These are phyloP conservation scores for Diaporthe helianthi DNA, from an alignment of 2,329 filamentous ascomycete species.

Conservation along the genomic window DNA sequence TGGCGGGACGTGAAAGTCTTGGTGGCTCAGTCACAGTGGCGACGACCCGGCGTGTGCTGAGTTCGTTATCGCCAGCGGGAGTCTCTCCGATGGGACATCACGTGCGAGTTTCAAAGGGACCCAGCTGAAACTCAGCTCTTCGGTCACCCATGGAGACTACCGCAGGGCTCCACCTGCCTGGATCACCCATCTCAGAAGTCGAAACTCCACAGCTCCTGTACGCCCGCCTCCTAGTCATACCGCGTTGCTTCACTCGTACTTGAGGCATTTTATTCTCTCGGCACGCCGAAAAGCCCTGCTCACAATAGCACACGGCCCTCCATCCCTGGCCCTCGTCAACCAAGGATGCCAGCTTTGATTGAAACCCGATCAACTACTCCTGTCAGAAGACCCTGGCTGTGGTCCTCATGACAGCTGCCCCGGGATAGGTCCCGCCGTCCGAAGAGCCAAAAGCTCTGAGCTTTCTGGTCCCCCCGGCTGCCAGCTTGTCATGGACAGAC, in stretches of 20 bases:
- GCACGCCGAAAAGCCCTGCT: slow-evolving; percentile 10
- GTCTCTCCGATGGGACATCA: slow-evolving; percentile 7
- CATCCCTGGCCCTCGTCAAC: slow-evolving; percentile 14
- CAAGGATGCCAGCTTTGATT: slow-evolving; percentile 31
- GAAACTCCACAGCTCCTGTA: slow-evolving; percentile 31
- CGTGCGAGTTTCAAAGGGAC: slow-evolving; percentile 27
- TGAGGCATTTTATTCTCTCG: slow-evolving; percentile 33
- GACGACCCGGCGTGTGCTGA: slow-evolving; percentile 4
- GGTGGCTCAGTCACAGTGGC: slow-evolving; percentile 25
- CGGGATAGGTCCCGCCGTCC: slow-evolving; percentile 32
- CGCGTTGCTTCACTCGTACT: slow-evolving; percentile 12
- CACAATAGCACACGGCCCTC: slow-evolving; percentile 16
- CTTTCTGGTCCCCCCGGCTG: background rate
- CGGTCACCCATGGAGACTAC: slow-evolving; percentile 31
- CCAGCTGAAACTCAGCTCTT: slow-evolving; percentile 32
- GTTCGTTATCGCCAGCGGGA: slow-evolving; percentile 7
- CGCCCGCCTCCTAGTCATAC: slow-evolving; percentile 20
- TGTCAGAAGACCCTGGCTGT: slow-evolving; percentile 27
- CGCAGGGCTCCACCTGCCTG: slow-evolving; percentile 31
- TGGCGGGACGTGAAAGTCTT: slow-evolving; percentile 28
- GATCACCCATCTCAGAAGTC: slow-evolving; percentile 33
- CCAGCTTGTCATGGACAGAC: slow-evolving; percentile 19
- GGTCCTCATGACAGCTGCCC: background rate
- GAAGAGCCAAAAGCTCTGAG: slow-evolving; percentile 8
- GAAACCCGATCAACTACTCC: slow-evolving; percentile 32